These are phyloP conservation scores for Nicotiana tomentosiformis DNA, from an alignment of 257 asterid genomes.

Conservation along the genomic window DNA sequence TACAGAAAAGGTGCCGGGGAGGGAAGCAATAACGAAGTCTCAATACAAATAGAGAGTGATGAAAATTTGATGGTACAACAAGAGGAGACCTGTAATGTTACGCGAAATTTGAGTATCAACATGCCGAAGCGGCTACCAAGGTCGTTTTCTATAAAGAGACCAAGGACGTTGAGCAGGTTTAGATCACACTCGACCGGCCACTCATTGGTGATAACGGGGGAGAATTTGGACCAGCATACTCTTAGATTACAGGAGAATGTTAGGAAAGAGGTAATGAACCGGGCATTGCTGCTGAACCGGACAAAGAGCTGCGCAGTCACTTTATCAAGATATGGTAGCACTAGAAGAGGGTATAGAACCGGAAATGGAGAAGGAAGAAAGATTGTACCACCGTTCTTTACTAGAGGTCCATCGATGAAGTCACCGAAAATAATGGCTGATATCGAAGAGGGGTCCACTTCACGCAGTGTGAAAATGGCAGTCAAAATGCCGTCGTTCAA, in stretches of 20 bases:
- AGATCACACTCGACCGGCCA: constrained; percentile 95
- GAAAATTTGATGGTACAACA: background rate
- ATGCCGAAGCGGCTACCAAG: constrained; percentile 31
- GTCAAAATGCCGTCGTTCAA: constrained; percentile 57
- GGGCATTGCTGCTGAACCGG: constrained; percentile 54
- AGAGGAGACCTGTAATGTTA: background rate
- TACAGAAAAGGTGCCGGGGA: constrained; percentile 1
- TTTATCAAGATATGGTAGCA: constrained; percentile 39
- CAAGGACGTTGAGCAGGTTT: constrained; percentile 37
- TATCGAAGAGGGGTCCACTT: constrained; percentile 31
- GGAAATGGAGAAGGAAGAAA: constrained; percentile 51
- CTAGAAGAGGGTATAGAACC: constrained; percentile 36
- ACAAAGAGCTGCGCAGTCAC: constrained; percentile 32
- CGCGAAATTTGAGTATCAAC: constrained; percentile 29
- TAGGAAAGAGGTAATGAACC: constrained; percentile 66
- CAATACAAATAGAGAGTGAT: constrained; percentile 31
- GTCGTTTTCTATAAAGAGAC: constrained; percentile 33
- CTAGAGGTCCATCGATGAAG: constrained; percentile 49
- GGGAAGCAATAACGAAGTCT: constrained; percentile 15
- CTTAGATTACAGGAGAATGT: constrained; percentile 50
- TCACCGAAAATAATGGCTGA: constrained; percentile 46
- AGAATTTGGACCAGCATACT: constrained; percentile 65
- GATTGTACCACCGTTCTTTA: constrained; percentile 21
- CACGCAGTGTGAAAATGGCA: constrained; percentile 26
- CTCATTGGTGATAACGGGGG: constrained; percentile 64